Percentiles rank a stretch among this genome's conserved stretches.
Evolutionary conservation across 1,284 basidiomycete species (phyloP).

Genomic region (Malassezia vespertilionis): DNA sequence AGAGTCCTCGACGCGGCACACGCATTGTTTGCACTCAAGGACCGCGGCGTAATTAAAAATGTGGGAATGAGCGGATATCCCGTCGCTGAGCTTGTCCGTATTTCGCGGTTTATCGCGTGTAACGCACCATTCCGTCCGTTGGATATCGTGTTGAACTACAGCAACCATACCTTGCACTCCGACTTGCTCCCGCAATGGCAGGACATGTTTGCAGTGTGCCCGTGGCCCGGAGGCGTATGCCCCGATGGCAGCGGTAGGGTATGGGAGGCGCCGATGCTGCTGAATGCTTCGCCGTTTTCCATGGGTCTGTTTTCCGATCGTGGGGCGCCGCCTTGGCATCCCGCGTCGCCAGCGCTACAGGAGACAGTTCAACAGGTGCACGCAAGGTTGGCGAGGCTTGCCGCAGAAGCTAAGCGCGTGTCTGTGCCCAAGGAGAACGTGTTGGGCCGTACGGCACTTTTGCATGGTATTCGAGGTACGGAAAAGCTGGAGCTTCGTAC

Average conservation of each 20-base stretch:
- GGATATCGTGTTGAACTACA: constrained; percentile 41
- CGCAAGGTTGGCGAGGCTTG: neutral
- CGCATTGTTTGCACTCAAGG: constrained; percentile 64
- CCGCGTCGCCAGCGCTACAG: constrained; percentile 57
- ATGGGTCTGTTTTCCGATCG: constrained; percentile 73
- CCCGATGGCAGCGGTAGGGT: constrained; percentile 4
- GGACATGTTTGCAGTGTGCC: constrained; percentile 22
- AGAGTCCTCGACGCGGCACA: constrained; percentile 63
- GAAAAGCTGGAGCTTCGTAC: constrained; percentile 21
- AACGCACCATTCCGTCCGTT: constrained; percentile 42
- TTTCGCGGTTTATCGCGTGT: constrained; percentile 60
- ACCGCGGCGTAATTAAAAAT: constrained; percentile 63
- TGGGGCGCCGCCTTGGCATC: constrained; percentile 70
- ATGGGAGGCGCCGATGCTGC: constrained; percentile 53
- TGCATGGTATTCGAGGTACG: constrained; percentile 28
- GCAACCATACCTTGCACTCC: constrained; percentile 39
- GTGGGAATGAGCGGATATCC: constrained; percentile 86
- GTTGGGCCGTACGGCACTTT: constrained; percentile 32
- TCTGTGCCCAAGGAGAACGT: constrained; percentile 15
- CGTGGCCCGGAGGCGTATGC: neutral
- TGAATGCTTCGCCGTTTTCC: constrained; percentile 76
- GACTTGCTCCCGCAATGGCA: constrained; percentile 33
- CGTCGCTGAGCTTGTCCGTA: constrained; percentile 72
- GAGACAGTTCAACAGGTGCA: constrained; percentile 44
- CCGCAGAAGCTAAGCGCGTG: neutral